phyloP scores from a whole-genome alignment of 345 rosid genomes.

The Anacardium occidentale region DNA sequence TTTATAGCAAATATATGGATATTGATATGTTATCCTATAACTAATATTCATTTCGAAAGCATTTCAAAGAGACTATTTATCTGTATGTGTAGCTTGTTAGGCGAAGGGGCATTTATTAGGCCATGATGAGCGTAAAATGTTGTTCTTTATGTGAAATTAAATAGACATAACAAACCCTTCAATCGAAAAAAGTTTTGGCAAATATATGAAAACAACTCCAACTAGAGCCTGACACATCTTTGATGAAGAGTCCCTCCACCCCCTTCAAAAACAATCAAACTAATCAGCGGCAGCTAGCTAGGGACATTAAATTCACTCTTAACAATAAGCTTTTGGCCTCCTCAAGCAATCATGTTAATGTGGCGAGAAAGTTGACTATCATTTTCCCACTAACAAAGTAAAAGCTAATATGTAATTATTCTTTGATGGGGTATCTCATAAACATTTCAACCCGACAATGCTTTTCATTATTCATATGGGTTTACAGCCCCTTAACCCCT shows the following conservation, averaged over 20 bases:
- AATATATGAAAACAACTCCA: not conserved
- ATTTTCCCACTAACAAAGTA: conserved; percentile 31
- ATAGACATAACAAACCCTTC: not conserved
- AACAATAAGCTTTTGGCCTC: not conserved
- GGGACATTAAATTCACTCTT: too few species aligned
- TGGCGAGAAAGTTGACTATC: conserved; percentile 40
- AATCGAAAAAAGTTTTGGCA: not conserved
- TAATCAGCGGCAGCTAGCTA: not conserved
- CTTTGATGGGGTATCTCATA: conserved; percentile 20
- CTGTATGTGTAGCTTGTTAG: too few species aligned
- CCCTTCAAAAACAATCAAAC: not conserved
- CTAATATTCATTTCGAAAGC: too few species aligned
- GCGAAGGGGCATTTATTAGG: not conserved
- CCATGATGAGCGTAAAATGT: too few species aligned
- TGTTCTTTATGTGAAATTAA: not conserved
- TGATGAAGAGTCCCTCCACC: not conserved
- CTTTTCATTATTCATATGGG: conserved; percentile 23
- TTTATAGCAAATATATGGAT: too few species aligned
- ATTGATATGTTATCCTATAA: too few species aligned
- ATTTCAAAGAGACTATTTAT: too few species aligned
- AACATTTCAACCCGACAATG: conserved; percentile 29
- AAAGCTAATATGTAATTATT: conserved; percentile 36
- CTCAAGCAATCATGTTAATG: conserved; percentile 28
- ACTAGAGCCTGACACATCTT: not conserved
- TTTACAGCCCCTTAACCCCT: conserved; percentile 22